phyloP scores from a whole-genome alignment of 345 rosid genomes.

The Populus davidiana region DNA sequence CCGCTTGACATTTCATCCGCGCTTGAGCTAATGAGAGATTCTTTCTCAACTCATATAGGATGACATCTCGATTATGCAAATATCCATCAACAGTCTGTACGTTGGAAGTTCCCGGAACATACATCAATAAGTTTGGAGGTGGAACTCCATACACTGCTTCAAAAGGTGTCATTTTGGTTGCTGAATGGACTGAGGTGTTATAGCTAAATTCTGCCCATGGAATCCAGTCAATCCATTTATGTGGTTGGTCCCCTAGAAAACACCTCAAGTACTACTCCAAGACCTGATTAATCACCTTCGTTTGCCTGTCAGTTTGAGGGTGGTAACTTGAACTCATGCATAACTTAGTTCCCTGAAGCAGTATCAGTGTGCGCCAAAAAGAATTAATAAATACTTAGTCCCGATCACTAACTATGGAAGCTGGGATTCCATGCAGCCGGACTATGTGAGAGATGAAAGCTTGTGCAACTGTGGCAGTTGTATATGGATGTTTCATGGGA shows the following conservation, averaged over 20 bases:
- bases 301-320: neutral
- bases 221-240: neutral
- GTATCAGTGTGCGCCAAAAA: neutral
- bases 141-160: neutral
- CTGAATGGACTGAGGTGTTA: neutral
- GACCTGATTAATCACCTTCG: neutral
- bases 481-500: neutral
- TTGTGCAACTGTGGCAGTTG: neutral
- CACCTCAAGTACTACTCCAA: neutral
- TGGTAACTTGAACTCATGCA: neutral
- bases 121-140: neutral
- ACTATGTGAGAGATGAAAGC: neutral
- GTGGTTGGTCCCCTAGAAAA: neutral
- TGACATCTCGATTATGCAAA: neutral
- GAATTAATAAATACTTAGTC: neutral
- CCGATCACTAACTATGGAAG: neutral
- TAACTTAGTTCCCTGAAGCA: neutral
- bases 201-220: neutral
- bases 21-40: neutral
- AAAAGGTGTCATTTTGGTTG: neutral
- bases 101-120: neutral
- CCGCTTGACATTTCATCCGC: neutral
- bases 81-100: neutral
- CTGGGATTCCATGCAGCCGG: neutral
- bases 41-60: neutral